phyloP scores from a whole-genome alignment of 768 basidiomycete genomes.

The Lactifluus piperatus region DNA sequence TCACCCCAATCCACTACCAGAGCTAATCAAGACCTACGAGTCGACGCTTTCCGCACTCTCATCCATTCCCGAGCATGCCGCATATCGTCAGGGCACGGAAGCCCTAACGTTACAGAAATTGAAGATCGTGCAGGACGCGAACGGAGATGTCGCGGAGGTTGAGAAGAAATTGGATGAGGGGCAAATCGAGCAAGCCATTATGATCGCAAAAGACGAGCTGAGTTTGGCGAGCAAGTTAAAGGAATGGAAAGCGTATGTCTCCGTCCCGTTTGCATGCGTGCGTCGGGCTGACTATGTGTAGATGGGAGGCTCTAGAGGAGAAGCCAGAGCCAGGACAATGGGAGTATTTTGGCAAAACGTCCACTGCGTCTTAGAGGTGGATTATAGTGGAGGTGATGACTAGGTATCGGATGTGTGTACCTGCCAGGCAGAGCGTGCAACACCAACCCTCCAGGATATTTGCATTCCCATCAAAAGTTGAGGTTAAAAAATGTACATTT shows the following conservation, averaged over 20 bases:
- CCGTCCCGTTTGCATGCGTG: not conserved
- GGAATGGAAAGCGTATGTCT: conserved; percentile 95
- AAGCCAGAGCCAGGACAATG: conserved; percentile 78
- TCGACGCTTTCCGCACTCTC: conserved; percentile 63
- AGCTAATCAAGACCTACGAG: conserved; percentile 65
- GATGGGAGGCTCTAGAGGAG: conserved; percentile 87
- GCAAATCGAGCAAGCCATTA: conserved; percentile 78
- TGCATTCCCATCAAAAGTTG: not conserved
- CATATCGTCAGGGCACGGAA: conserved; percentile 86
- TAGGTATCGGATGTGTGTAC: not conserved
- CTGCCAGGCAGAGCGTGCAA: not conserved
- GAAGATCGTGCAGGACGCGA: conserved; percentile 57
- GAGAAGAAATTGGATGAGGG: conserved; percentile 78
- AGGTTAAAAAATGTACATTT: not conserved
- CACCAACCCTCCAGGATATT: not conserved
- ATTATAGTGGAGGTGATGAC: not conserved
- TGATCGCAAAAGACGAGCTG: conserved; percentile 77
- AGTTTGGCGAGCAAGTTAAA: conserved; percentile 70
- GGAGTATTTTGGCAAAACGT: conserved; percentile 64
- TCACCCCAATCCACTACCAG: conserved; percentile 78
- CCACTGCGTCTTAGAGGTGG: conserved; percentile 32
- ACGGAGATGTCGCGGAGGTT: conserved; percentile 53
- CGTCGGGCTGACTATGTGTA: not conserved
- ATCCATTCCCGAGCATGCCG: conserved; percentile 68
- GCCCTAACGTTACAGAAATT: conserved; percentile 78